phyloP scores from a whole-genome alignment of 139 green algal species.

The Trebouxia sp. region DNA sequence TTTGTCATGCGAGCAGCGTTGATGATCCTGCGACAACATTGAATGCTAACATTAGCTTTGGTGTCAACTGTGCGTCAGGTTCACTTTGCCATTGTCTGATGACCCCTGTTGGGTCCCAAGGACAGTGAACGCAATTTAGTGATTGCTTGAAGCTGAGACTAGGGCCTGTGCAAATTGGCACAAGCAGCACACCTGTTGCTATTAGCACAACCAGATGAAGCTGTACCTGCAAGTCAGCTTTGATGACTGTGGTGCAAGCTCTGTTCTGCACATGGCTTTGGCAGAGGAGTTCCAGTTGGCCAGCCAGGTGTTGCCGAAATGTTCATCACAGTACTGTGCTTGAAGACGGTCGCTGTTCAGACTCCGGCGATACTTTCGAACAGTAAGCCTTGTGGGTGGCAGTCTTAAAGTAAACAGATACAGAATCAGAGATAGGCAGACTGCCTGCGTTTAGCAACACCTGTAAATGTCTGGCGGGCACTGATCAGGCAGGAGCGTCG shows the following conservation, averaged over 20 bases:
- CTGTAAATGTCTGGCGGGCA: background rate
- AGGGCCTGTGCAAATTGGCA: background rate
- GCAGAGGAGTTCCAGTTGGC: constrained; percentile 32
- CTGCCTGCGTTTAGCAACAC: background rate
- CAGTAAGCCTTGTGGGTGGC: background rate
- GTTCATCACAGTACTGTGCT: constrained; percentile 26
- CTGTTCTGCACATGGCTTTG: constrained; percentile 24
- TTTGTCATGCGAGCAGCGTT: constrained; percentile 33
- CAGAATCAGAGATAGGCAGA: background rate
- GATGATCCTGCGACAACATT: background rate
- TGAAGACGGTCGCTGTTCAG: background rate
- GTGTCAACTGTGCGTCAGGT: background rate
- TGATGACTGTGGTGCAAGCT: background rate
- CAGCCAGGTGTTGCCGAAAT: constrained; percentile 42
- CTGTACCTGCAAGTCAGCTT: background rate
- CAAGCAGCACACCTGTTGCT: background rate
- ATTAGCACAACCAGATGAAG: background rate
- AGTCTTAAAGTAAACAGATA: background rate
- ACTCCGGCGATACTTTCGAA: background rate
- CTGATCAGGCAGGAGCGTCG: background rate
- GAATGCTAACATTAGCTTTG: too few relatives aligned
- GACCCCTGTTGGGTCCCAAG: too few relatives aligned
- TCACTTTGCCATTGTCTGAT: background rate
- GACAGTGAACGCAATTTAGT: background rate
- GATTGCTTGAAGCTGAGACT: background rate